These are phyloP conservation scores for Dryas alaskensis DNA, from an alignment of 306 rosid genomes.

Conservation along the genomic window DNA sequence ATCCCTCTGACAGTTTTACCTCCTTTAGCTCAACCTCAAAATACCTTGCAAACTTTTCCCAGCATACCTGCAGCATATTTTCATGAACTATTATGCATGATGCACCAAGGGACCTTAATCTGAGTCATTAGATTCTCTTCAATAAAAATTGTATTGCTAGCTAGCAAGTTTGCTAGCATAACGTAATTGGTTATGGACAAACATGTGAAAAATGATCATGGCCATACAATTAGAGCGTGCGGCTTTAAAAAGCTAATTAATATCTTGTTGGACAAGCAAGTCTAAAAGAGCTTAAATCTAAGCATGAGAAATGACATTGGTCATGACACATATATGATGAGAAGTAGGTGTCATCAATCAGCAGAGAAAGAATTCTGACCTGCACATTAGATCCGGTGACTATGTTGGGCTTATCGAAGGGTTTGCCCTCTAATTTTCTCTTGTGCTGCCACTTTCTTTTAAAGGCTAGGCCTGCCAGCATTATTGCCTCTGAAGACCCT, in stretches of 20 bases:
- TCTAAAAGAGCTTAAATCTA: neutral
- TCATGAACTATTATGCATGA: neutral
- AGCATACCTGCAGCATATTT: slow-evolving; percentile 63
- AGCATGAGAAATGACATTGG: no score
- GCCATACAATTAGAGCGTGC: no score
- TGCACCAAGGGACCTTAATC: neutral
- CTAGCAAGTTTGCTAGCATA: no score
- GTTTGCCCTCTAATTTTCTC: slow-evolving; percentile 71
- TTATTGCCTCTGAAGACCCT: slow-evolving; percentile 94
- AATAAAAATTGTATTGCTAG: no score
- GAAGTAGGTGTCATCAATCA: neutral
- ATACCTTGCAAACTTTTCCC: slow-evolving; percentile 96
- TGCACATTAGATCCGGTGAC: slow-evolving; percentile 96
- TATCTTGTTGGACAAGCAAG: no score
- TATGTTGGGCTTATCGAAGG: slow-evolving; percentile 77
- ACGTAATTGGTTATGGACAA: no score
- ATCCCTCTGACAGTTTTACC: slow-evolving; percentile 74
- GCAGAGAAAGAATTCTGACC: slow-evolving; percentile 29
- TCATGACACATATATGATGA: neutral
- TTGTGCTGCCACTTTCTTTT: slow-evolving; percentile 81
- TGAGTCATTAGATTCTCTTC: no score
- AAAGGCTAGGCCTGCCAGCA: slow-evolving; percentile 91
- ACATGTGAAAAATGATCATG: no score
- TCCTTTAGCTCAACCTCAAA: slow-evolving; percentile 96
- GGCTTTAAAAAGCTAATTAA: no score